These are phyloP conservation scores for Orychophragmus violaceus DNA, from an alignment of 345 rosid genomes.

Conservation along the genomic window DNA sequence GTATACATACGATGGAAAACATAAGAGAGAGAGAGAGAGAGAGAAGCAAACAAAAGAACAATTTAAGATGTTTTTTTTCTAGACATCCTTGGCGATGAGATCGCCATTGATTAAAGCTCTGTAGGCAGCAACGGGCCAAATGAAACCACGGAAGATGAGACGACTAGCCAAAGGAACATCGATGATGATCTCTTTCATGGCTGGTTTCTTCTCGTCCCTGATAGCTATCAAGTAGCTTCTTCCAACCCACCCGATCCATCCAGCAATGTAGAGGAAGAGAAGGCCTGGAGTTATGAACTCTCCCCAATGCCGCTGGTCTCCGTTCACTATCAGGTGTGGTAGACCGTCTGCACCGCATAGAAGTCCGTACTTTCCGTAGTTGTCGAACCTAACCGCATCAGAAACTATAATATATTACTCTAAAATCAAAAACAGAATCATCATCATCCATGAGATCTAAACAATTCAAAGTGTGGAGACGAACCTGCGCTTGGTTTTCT, in stretches of 20 bases:
- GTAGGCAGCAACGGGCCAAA: constrained; percentile 97
- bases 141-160: constrained; percentile 73
- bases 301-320: constrained; percentile 99
- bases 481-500: constrained; percentile 75
- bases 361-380: constrained; percentile 82
- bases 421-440: neutral
- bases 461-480: neutral
- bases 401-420: neutral
- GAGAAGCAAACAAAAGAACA: constrained; percentile 6
- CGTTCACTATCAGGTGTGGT: constrained; percentile 91
- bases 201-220: constrained; percentile 83
- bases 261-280: constrained; percentile 89
- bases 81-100: constrained; percentile 85
- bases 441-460: neutral
- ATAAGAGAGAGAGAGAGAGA: neutral
- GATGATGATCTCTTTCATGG: constrained; percentile 96
- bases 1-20: constrained; percentile 16
- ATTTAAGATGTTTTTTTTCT: neutral
- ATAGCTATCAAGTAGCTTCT: constrained; percentile 89
- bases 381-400: constrained; percentile 41
- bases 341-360: constrained; percentile 91
- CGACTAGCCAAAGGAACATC: constrained; percentile 85
- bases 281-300: constrained; percentile 95
- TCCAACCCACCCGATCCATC: constrained; percentile 99
- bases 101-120: constrained; percentile 82